Base-by-base conservation (phyloP, 495 filamentous ascomycete genomes). In the Neurospora tetraspora region DNA sequence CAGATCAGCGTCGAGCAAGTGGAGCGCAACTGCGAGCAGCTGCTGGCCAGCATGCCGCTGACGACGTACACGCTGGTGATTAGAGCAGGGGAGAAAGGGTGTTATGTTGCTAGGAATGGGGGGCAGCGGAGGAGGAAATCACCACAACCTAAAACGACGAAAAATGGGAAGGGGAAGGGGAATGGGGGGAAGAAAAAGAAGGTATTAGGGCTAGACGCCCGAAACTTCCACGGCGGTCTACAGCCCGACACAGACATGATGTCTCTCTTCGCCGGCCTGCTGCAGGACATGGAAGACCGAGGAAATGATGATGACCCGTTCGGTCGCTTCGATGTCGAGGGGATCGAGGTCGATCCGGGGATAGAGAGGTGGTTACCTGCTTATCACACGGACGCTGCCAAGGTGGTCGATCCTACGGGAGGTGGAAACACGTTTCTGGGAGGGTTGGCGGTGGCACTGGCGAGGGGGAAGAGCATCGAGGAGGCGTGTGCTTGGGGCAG, bases 371-470 rank as follows among this genome's bases (percentile, higher is more conserved):
- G 88, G 88, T 73, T 90, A 23, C 88, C 88, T 11, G 84, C 88
- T 1, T 89, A 85, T 74, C 85, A 87, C 71, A 69, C 80, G 45
- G 23, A 71, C 47, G 2, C 45, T 14, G 36, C 18, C 5, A 86
- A 85, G 70, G 93, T 98, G 9, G 83, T 96, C 18, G 96, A 99
- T 80, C 94, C 95, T 1, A 99, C 96, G 0, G 96, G 96, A n/a
- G 96, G 94, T 27, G 96, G 96, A 0, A 99, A 99, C 80, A 90
- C 91, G 0, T 99, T 97, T 77, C 85, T 98, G 1, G 96, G 96
- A 9, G 96, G 88, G 5, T 78, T 97, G n/a, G 86, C 89, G 0
- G 89, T 95, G 31, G 93, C 91, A 2, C 81, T 97, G 73, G 89
- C 91, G 16, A 85, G 90, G 34, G 89, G 87, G 0, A 85, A 85